Evolutionary conservation across 108 stramenopile genomes (phyloP).

Genomic region (Cyclotella sp.): DNA sequence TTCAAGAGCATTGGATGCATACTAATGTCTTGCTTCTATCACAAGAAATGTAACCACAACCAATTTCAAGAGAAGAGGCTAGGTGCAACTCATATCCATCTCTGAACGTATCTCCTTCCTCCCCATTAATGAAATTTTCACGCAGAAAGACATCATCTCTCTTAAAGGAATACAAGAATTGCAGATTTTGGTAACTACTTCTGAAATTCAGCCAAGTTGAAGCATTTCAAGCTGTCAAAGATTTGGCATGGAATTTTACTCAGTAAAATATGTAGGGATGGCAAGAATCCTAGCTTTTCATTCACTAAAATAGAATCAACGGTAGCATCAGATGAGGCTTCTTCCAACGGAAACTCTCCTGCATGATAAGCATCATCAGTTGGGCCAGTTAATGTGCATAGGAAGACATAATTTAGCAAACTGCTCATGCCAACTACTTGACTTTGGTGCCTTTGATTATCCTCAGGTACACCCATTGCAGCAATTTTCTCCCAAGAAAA

Average conservation of each 20-base stretch:
- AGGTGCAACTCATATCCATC: constrained; percentile 8
- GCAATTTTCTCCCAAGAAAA: too few species aligned
- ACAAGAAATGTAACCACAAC: constrained; percentile 19
- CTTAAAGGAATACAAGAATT: constrained; percentile 10
- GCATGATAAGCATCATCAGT: constrained; percentile 3
- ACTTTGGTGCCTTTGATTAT: background rate
- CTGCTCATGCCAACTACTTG: constrained; percentile 16
- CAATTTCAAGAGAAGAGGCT: background rate
- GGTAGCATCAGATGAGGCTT: constrained; percentile 18
- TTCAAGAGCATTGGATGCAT: constrained; percentile 19
- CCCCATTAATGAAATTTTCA: background rate
- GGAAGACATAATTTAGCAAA: constrained; percentile 5
- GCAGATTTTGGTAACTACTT: constrained; percentile 12
- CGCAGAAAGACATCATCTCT: constrained; percentile 20
- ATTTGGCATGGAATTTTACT: constrained; percentile 1
- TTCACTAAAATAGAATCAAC: constrained; percentile 17
- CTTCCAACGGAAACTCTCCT: constrained; percentile 1
- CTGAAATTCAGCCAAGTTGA: constrained; percentile 24
- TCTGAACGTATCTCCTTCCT: constrained; percentile 1
- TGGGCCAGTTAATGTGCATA: background rate
- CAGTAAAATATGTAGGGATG: constrained; percentile 8
- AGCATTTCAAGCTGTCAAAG: constrained; percentile 17
- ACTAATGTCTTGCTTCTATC: constrained; percentile 19
- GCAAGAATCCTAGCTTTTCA: constrained; percentile 4
- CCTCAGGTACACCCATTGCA: constrained; percentile 5